Conservation (phyloP, 2,329 filamentous ascomycete species). For the Hymenoscyphus repandus region DNA sequence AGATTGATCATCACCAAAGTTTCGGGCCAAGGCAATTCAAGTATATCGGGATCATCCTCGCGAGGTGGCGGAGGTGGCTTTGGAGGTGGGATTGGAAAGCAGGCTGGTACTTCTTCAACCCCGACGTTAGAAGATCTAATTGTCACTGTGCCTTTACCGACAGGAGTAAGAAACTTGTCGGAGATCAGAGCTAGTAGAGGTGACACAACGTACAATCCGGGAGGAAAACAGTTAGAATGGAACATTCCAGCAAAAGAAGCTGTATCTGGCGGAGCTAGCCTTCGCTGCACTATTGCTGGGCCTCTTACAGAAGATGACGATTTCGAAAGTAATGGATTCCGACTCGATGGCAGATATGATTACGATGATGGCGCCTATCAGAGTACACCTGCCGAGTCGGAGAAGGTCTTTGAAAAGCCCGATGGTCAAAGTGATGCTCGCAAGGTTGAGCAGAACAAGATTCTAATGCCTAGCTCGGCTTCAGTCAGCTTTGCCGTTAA, state of each 20-base stretch:
- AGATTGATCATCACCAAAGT: slow-evolving; percentile 66
- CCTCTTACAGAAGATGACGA: slow-evolving; percentile 45
- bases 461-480: slow-evolving; percentile 74
- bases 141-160: slow-evolving; percentile 73
- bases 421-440: slow-evolving; percentile 43
- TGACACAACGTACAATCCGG: slow-evolving; percentile 75
- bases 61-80: slow-evolving; percentile 39
- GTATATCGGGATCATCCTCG: slow-evolving; percentile 34
- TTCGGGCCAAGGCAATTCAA: slow-evolving; percentile 42
- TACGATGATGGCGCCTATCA: slow-evolving; percentile 54
- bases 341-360: slow-evolving; percentile 36
- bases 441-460: slow-evolving; percentile 62
- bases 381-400: slow-evolving; percentile 28
- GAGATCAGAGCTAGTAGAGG: slow-evolving; percentile 78
- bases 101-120: slow-evolving; percentile 38
- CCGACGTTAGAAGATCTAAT: slow-evolving; percentile 69
- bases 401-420: slow-evolving; percentile 34
- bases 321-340: slow-evolving; percentile 34
- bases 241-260: slow-evolving; percentile 74
- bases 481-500: slow-evolving; percentile 67
- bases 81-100: slow-evolving; percentile 35
- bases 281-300: slow-evolving; percentile 78
- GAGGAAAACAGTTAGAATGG: slow-evolving; percentile 75
- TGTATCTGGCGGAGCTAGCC: slow-evolving; percentile 61
- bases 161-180: slow-evolving; percentile 73